Evolutionary conservation across 148 eudicot genomes (phyloP).

Genomic region (Rhododendron griersonianum): DNA sequence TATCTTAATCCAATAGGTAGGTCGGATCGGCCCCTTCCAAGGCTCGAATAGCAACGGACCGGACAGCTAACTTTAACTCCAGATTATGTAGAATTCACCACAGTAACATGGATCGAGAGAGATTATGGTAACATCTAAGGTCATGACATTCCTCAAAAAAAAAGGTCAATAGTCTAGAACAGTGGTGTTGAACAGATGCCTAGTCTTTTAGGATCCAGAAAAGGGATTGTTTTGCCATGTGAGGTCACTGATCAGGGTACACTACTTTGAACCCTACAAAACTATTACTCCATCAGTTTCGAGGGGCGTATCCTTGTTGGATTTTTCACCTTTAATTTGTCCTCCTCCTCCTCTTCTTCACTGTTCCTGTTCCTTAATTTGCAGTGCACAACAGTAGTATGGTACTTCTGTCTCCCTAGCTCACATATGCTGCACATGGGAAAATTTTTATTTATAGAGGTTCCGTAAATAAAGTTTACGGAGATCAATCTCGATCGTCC

Average conservation of each 20-base stretch:
- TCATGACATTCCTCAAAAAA: too few species aligned
- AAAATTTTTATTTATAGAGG: too few species aligned
- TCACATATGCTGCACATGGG: not conserved
- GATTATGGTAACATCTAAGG: too few species aligned
- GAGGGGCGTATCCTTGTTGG: conserved; percentile 16
- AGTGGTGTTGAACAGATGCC: not conserved
- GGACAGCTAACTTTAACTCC: too few species aligned
- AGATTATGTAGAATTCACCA: too few species aligned
- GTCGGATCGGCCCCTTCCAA: too few species aligned
- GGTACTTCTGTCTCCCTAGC: not conserved
- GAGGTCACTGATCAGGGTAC: conserved; percentile 3
- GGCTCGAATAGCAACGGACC: too few species aligned
- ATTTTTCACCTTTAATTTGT: conserved; percentile 4
- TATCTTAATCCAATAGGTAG: too few species aligned
- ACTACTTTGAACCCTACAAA: conserved; percentile 9
- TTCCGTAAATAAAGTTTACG: too few species aligned
- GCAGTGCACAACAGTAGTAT: not conserved
- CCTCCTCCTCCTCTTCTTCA: not conserved
- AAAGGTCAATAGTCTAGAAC: not conserved
- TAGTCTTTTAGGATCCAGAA: conserved; percentile 14
- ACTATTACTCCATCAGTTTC: not conserved
- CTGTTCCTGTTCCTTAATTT: not conserved
- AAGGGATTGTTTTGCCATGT: conserved; percentile 16
- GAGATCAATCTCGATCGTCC: too few species aligned
- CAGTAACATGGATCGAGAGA: too few species aligned